Base-by-base conservation (phyloP, 352 stramenopile species). In the Phytophthora aleatoria region DNA sequence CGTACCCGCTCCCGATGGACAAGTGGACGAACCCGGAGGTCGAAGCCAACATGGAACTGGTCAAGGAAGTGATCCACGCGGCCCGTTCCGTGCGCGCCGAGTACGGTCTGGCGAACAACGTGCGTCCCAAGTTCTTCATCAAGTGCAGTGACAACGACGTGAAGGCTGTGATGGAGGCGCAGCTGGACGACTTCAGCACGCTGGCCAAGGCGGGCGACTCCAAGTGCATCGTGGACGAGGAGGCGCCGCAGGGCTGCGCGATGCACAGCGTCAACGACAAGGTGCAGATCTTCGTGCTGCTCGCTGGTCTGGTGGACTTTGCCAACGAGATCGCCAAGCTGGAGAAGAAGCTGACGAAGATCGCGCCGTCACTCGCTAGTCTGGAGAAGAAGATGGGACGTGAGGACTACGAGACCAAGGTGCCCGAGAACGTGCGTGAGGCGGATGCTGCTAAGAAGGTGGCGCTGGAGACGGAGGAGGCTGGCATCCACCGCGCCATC, bases 21-120 rank as follows among this genome's bases (percentile, higher is more conserved):
- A 68, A 58, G n/a, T 99, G 96, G 85, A 86, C 63, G 35, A 92
- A 99, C 78, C 50, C 80, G 4, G 81, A 87, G 43, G 79, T 84
- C 30, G 98, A 99, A 72, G 68, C 85, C 42, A 89, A 92, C 39
- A 99, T 99, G 92, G 81, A 93, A 45, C 71, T 96, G 5, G 77
- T 94, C 50, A 98, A 98, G 83, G 96, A 97, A 15, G 88, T 98
- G 50, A 97, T 99, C 71, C 89, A 98, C 73, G 94, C 93, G 15
- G 97, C 89, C 39, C 86, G 97, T 43, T 99, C 97, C n/a, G 84
- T 99, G 27, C 86, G 87, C 71, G 87, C 84, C 10, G 87, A 93
- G 76, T 96, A 95, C 70, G 82, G 80, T 9, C 69, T 95, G 30
- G 79, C 86, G 3, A 95, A 94, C 70, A 94, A 71, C 50, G 83